phyloP scores from a whole-genome alignment of 83 land plant genomes.

The Diphasiastrum complanatum region DNA sequence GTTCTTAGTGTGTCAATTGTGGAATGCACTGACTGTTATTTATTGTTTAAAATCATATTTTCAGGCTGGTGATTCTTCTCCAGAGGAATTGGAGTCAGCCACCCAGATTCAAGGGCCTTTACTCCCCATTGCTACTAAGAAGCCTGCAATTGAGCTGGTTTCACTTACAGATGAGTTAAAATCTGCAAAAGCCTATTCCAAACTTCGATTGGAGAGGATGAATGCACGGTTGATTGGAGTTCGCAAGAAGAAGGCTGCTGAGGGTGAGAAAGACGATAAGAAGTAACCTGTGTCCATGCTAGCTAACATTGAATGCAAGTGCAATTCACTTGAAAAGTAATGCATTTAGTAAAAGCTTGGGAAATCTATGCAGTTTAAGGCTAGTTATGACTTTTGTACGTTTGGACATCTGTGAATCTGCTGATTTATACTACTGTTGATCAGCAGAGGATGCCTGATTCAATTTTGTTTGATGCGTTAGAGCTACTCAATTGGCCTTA shows the following conservation, averaged over 20 bases:
- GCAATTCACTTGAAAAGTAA: too few relatives aligned
- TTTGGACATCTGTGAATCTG: too few relatives aligned
- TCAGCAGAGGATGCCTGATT: too few relatives aligned
- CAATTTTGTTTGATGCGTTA: too few relatives aligned
- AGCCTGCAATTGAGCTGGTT: slow-evolving; percentile 62
- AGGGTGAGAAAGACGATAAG: slow-evolving; percentile 81
- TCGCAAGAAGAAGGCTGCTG: slow-evolving; percentile 72
- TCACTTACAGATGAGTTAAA: slow-evolving; percentile 69
- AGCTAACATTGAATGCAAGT: too few relatives aligned
- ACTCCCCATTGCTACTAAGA: slow-evolving; percentile 49
- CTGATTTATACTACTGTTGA: too few relatives aligned
- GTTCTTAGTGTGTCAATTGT: background rate
- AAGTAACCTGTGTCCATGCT: too few relatives aligned
- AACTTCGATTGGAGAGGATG: slow-evolving; percentile 59
- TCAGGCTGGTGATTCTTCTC: slow-evolving; percentile 67
- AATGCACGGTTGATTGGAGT: slow-evolving; percentile 53
- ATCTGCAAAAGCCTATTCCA: slow-evolving; percentile 44
- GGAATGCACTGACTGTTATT: background rate
- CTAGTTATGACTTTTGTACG: too few relatives aligned
- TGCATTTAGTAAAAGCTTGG: too few relatives aligned
- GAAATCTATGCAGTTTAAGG: too few relatives aligned
- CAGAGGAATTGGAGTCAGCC: slow-evolving; percentile 66
- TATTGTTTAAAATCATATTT: background rate
- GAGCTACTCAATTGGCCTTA: too few relatives aligned
- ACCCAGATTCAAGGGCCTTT: slow-evolving; percentile 59